Percentiles rank a stretch among this genome's conserved stretches.
These are phyloP conservation scores for Ophiosphaerella narmari DNA, from an alignment of 2,329 filamentous ascomycete genomes.

Conservation along the genomic window DNA sequence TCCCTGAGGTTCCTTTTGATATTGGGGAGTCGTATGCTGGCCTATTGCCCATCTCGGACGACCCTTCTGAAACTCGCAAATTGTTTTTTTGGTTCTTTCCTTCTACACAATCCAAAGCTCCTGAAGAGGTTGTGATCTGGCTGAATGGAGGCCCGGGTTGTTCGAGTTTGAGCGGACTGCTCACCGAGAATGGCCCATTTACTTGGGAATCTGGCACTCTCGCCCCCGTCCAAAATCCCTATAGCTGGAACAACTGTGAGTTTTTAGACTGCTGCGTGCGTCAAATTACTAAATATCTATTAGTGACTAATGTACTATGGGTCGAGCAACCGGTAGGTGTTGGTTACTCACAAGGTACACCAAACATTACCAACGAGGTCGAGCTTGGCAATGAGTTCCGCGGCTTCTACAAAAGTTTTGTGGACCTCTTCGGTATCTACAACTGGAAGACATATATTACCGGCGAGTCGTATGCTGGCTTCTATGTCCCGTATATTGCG, in stretches of 20 bases:
- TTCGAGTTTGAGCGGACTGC: conserved; percentile 66
- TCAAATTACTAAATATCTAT: neutral
- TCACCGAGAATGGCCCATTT: conserved; percentile 76
- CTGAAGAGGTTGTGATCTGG: conserved; percentile 66
- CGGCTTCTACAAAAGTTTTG: conserved; percentile 60
- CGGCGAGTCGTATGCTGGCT: conserved; percentile 61
- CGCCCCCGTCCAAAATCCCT: conserved; percentile 67
- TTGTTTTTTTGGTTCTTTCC: conserved; percentile 71
- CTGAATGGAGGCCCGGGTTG: conserved; percentile 49
- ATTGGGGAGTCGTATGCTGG: conserved; percentile 70
- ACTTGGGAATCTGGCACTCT: conserved; percentile 67
- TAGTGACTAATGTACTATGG: conserved; percentile 48
- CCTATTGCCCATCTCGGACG: conserved; percentile 60
- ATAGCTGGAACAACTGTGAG: conserved; percentile 63
- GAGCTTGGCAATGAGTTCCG: conserved; percentile 54
- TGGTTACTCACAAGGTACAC: conserved; percentile 49
- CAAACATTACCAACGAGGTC: conserved; percentile 54
- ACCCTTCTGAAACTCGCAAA: conserved; percentile 56
- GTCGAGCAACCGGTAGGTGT: conserved; percentile 57
- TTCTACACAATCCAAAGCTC: conserved; percentile 54
- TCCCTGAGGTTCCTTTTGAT: conserved; percentile 73
- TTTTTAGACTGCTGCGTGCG: neutral
- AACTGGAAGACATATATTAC: conserved; percentile 60
- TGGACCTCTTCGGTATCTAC: conserved; percentile 59
- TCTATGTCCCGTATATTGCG: conserved; percentile 63